Evolutionary conservation across 176 grass and related monocot species (phyloP), one percentile per base, ranked within the genome.

Genomic region (Triticum urartu): DNA sequence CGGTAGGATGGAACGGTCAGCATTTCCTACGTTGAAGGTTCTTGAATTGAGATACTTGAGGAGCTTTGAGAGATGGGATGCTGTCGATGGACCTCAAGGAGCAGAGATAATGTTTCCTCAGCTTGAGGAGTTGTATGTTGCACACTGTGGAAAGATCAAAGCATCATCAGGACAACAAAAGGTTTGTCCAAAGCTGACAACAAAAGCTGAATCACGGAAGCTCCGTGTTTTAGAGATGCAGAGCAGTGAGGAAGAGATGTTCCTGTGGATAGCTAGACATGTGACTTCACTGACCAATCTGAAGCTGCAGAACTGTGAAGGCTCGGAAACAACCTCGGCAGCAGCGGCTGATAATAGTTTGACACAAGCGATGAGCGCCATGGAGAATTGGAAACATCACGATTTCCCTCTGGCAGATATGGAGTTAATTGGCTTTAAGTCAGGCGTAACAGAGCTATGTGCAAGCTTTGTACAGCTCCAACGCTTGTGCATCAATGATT

Each of bases 51-150:
- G 38, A n/a, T 11, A 39, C 20, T 40, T 71, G 68, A n/a, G 4
- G 35, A 71, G 35, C 20, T 40, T 71, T 71, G 35, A 40, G 68
- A 40, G 9, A n/a, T 71, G 9, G 68, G 68, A 40, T 39, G 34
- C 2, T 1, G 68, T 40, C 2, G 11, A 72, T 13, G 68, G 36
- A 72, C 40, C 20, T 14, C 10, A 22, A 24, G 36, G 20, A 72
- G 36, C 11, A 22, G 36, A 73, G 39, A 45, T 45, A 73, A 73
- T 73, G 71, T 73, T 73, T 73, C 71, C 71, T 73, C 71, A 47
- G 39, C 71, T 73, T 47, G 39, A 73, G 71, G n/a, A 26, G 39
- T 15, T 73, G 70, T 15, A 13, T 73, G 11, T 73, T 25, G 6
- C 1, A 45, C 2, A 1, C 38, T 45, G 39, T 73, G 20, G 1